phyloP scores from a whole-genome alignment of 345 rosid species.

The Adansonia digitata region DNA sequence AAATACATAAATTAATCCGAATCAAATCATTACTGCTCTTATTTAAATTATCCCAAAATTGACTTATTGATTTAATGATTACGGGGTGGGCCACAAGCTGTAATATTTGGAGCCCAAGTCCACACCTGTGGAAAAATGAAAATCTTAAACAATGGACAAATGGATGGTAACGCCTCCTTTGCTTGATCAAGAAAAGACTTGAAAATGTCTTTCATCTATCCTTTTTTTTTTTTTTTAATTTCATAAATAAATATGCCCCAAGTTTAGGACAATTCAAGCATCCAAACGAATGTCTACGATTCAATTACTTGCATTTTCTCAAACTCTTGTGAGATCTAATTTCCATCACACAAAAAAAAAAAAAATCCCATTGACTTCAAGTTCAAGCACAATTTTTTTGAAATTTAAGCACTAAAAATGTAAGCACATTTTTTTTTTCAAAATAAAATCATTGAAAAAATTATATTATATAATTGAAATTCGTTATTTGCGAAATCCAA shows the following conservation, averaged over 20 bases:
- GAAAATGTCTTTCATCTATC: neutral
- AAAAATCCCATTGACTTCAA: neutral
- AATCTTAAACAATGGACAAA: neutral
- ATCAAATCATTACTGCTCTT: no score
- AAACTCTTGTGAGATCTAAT: neutral
- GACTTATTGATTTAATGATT: no score
- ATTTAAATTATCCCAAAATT: no score
- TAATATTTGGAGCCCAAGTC: neutral
- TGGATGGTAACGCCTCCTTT: neutral
- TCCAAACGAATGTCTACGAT: neutral
- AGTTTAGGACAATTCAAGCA: neutral
- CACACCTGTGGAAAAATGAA: neutral
- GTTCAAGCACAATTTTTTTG: neutral
- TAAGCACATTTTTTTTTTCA: no score
- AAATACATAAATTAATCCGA: no score
- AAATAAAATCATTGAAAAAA: no score
- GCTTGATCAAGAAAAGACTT: neutral
- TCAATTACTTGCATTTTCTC: neutral
- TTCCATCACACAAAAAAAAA: no score
- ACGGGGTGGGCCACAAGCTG: no score
- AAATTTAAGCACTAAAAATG: neutral
- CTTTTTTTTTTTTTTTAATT: no score
- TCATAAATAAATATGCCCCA: no score
- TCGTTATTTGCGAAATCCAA: no score
- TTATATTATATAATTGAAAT: no score